Evolutionary conservation across 495 filamentous ascomycete species (phyloP).

Genomic region (Hypoxylon subgilvum): DNA sequence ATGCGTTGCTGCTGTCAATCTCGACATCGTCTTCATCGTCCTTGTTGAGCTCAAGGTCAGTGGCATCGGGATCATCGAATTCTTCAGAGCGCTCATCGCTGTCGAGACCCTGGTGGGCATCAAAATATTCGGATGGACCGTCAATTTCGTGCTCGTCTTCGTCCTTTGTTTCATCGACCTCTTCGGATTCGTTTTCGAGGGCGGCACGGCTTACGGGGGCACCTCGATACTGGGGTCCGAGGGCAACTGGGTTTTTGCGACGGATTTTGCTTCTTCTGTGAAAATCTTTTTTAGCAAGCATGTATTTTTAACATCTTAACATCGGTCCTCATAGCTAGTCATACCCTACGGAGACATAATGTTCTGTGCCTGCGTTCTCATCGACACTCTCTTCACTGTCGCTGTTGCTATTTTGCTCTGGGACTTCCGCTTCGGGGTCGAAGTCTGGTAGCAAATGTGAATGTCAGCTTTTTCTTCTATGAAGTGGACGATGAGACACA

Average conservation of each 20-base stretch:
- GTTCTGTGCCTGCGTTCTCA: slow-evolving; percentile 69
- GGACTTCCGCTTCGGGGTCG: slow-evolving; percentile 81
- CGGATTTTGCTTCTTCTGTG: slow-evolving; percentile 82
- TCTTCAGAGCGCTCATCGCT: slow-evolving; percentile 47
- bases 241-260: slow-evolving; percentile 65
- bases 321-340: too few species aligned
- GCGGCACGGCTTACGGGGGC: slow-evolving; percentile 76
- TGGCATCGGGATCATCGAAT: slow-evolving; percentile 54
- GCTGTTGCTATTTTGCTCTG: slow-evolving; percentile 54
- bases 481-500: not conserved
- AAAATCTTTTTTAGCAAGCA: slow-evolving; percentile 6
- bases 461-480: slow-evolving; percentile 17
- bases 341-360: slow-evolving; percentile 84
- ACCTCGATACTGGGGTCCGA: slow-evolving; percentile 85
- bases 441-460: slow-evolving; percentile 63
- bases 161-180: slow-evolving; percentile 51
- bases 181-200: slow-evolving; percentile 57
- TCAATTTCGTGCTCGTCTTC: slow-evolving; percentile 41
- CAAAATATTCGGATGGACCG: too few species aligned
- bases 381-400: slow-evolving; percentile 62
- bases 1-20: slow-evolving; percentile 68
- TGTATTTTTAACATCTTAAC: too few species aligned
- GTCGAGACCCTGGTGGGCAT: slow-evolving; percentile 30
- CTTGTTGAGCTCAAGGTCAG: slow-evolving; percentile 54
- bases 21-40: slow-evolving; percentile 58